phyloP scores from a whole-genome alignment of 2,329 filamentous ascomycete species.

The Escovopsis sp. region DNA sequence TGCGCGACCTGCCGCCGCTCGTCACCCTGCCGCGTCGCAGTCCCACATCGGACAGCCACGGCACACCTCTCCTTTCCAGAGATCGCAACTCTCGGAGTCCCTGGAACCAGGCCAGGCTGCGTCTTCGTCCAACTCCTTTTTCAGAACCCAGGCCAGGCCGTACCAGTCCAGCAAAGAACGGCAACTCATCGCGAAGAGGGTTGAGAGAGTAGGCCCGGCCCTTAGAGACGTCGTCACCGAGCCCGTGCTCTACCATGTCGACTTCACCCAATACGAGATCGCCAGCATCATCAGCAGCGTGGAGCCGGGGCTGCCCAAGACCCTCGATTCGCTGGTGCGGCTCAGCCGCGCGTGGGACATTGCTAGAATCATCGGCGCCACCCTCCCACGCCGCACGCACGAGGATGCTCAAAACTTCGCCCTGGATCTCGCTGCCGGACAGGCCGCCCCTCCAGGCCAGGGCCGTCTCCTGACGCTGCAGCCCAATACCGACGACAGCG shows the following conservation, averaged over 20 bases:
- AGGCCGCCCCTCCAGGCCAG: constrained; percentile 4
- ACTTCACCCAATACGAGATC: constrained; percentile 27
- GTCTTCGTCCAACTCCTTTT: constrained; percentile 3
- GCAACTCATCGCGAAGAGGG: constrained; percentile 13
- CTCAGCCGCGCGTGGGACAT: constrained; percentile 11
- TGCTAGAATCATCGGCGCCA: constrained; percentile 9
- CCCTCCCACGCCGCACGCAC: constrained; percentile 10
- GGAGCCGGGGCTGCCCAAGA: constrained; percentile 7
- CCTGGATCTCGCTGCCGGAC: constrained; percentile 14
- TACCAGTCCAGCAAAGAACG: constrained; percentile 14
- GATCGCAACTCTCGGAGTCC: no score
- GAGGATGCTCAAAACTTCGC: constrained; percentile 18
- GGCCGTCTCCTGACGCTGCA: constrained; percentile 13
- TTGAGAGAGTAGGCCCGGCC: constrained; percentile 3
- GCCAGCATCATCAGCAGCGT: constrained; percentile 11
- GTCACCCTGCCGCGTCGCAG: no score
- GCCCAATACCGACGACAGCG: constrained; percentile 1
- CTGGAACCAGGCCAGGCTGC: background rate
- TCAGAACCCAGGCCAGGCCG: constrained; percentile 8
- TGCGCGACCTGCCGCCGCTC: no score
- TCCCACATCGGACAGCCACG: no score
- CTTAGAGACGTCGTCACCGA: constrained; percentile 1
- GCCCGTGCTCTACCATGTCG: constrained; percentile 25
- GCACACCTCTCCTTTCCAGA: no score
- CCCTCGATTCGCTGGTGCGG: constrained; percentile 8